Evolutionary conservation across 2,329 filamentous ascomycete species (phyloP).

Genomic region (Xylaria sp.): DNA sequence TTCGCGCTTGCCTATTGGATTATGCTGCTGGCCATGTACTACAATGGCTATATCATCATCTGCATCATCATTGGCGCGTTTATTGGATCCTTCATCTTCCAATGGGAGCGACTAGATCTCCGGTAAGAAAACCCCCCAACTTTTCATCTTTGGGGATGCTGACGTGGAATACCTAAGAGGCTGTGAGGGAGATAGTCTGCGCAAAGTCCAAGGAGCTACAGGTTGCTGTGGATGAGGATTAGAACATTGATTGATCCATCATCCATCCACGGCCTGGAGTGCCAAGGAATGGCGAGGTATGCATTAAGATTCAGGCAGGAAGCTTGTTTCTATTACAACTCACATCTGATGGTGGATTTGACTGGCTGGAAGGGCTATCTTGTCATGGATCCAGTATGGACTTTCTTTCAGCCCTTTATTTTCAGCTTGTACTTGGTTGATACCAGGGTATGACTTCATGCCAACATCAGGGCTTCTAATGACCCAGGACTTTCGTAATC

Average conservation of each 20-base stretch:
- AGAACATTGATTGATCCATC: neutral
- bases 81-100: slow-evolving; percentile 77
- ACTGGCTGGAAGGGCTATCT: neutral
- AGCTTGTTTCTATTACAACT: too few species aligned
- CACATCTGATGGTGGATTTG: neutral
- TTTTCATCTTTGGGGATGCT: neutral
- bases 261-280: neutral
- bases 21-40: slow-evolving; percentile 74
- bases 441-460: neutral
- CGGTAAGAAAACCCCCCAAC: slow-evolving; percentile 59
- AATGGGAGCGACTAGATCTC: slow-evolving; percentile 65
- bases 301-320: neutral
- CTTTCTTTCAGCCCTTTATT: neutral
- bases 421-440: neutral
- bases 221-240: slow-evolving; percentile 41
- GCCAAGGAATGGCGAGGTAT: neutral
- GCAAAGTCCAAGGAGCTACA: slow-evolving; percentile 29
- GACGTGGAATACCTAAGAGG: slow-evolving; percentile 5
- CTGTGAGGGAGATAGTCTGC: neutral
- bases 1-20: slow-evolving; percentile 83
- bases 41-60: slow-evolving; percentile 80
- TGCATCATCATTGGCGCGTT: slow-evolving; percentile 82
- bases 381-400: neutral
- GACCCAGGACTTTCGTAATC: neutral
- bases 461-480: neutral